Evolutionary conservation across 371 early-diverging fungal genomes (phyloP), one percentile per base, ranked within the genome.

Genomic region (Mucor piriformis): DNA sequence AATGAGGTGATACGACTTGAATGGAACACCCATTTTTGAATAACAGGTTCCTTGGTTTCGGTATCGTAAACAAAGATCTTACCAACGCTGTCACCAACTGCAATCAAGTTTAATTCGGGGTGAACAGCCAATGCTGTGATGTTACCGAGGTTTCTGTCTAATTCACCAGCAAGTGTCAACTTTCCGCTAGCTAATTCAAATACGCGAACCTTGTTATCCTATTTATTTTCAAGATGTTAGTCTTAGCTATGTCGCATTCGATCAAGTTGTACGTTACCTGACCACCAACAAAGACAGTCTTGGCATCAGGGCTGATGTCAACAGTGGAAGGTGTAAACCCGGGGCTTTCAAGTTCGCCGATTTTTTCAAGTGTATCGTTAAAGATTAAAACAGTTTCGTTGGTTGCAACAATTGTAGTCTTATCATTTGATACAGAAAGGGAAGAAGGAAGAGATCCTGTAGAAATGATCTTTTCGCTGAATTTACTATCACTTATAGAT

Each of bases 21-120:
- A 74, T 98, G 98, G 81, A 90, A 92, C 11, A 89, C 89, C 96
- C 97, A 98, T 32, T 85, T 87, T 54, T 83, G 76, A 21, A 88
- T 73, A 43, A 69, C 82, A 2, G 87, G 44, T 68, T 74, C 77
- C 33, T 86, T 83, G 0, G 79, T 71, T 0, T 67, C 76, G 0
- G 85, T 69, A 54, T 88, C 85, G 59, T 88, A 92, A 3, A 93
- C 88, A 44, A 83, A 67, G 33, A 98, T 90, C 63, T 88, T 92
- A 46, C 97, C 90, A 5, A 83, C 82, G 12, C 86, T 73, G 65
- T 96, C 95, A 27, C 92, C 96, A 0, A 85, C 88, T 6, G 96
- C 97, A 43, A 96, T 63, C 49, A 90, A 66, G 0, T 70, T 67
- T 15, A 91, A 81, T 18, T 82, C 72, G 12, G 94, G 92, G 35